Base-by-base conservation (phyloP, 257 asterid species). In the Forsythia viridissima region DNA sequence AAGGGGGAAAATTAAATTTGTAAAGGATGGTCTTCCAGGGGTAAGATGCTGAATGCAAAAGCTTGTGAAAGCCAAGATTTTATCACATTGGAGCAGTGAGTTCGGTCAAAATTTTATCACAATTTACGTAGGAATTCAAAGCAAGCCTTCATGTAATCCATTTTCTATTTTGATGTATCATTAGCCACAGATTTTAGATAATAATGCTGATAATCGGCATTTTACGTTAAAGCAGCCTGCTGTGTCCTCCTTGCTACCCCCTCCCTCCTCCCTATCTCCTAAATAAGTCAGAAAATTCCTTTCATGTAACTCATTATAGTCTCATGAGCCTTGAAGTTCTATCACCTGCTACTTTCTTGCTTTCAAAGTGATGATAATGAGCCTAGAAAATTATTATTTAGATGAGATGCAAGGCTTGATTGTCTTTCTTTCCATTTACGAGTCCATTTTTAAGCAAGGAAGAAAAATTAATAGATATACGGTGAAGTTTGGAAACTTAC, bases 401-500 rank as follows among this genome's bases (percentile, higher is more conserved):
- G 38, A 15, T 61, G 37, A 61, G 39, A 61, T 61, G 38, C 37
- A 61, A 63, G 40, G 40, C 7, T 10, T 63, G 0, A 63, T 21
- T 63, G 9, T 73, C 66, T 73, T 30, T 73, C 34, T 70, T 51
- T 51, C 59, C 10, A 13, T 15, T 51, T 51, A 11, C 6, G 71
- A 71, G 21, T 75, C 11, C 76, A 72, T 55, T 46, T 39, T 37
- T 68, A 77, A 36, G 63, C 80, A 51, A 57, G 5, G 51, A 69
- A 70, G 42, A 2, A 30, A 30, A 30, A 30, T 30, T 30, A 30
- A 30, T 30, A 30, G 34, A 76, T 69, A 61, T 10, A 68, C 37
- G 57, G 51, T 15, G 76, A 75, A 77, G 63, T 21, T 43, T 46
- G 74, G 78, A 76, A 79, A 88, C 99, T 90, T 86, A 95, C 99